Conservation (phyloP, 805 yeast species). For the Isabelozyma heimii region DNA sequence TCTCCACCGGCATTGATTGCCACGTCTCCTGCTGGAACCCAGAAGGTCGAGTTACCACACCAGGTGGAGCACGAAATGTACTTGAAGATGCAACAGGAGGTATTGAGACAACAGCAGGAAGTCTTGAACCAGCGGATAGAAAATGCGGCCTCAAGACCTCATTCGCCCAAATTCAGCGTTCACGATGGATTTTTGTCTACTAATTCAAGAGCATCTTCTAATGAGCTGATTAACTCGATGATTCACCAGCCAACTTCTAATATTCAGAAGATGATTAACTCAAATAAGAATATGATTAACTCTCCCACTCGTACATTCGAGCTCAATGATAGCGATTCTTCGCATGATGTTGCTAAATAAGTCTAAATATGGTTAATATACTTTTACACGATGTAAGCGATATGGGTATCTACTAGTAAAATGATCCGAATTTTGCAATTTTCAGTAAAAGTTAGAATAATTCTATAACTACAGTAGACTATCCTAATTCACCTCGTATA, state of each 20-base stretch:
- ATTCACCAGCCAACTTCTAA: slow-evolving; percentile 5
- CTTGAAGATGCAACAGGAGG: slow-evolving; percentile 35
- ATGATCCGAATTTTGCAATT: too few species aligned
- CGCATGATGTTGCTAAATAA: neutral
- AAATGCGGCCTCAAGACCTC: slow-evolving; percentile 1
- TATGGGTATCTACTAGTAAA: too few species aligned
- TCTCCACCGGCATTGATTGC: slow-evolving; percentile 2
- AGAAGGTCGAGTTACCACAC: slow-evolving; percentile 7
- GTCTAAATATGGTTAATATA: neutral
- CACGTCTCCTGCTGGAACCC: neutral
- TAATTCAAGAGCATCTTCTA: slow-evolving; percentile 7
- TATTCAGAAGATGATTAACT: slow-evolving; percentile 6
- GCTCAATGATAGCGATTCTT: neutral
- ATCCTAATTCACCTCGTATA: too few species aligned
- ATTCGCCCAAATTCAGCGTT: slow-evolving; percentile 1
- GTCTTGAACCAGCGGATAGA: slow-evolving; percentile 17
- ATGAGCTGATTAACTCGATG: slow-evolving; percentile 8
- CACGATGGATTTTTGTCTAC: slow-evolving; percentile 1
- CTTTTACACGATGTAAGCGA: neutral
- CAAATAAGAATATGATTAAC: slow-evolving; percentile 1
- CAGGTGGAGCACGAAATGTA: slow-evolving; percentile 33
- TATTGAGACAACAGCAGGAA: slow-evolving; percentile 35
- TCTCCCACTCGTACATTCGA: neutral
- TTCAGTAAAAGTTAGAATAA: too few species aligned
- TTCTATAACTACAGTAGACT: too few species aligned